A percentile compares a stretch with the other conserved stretches of the same genome.
Conservation (phyloP, 257 asterid species). For the Scutellaria baicalensis region DNA sequence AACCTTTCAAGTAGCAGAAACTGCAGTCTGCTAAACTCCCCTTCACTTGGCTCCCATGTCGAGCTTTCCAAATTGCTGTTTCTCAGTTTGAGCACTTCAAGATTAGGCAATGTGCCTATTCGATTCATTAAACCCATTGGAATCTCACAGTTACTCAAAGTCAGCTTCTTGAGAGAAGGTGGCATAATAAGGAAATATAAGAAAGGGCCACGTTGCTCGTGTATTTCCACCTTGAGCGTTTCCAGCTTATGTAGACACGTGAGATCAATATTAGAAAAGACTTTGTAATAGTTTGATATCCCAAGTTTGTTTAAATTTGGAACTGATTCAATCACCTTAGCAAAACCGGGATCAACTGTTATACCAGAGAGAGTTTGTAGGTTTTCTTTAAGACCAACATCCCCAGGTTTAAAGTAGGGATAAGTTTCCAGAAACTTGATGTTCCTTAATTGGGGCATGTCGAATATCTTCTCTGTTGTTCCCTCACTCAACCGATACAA, state of each 20-base stretch:
- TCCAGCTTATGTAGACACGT: neutral
- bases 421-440: neutral
- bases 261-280: neutral
- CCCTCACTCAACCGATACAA: too few species aligned
- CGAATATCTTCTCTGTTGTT: neutral
- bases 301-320: constrained; percentile 8
- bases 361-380: neutral
- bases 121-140: neutral
- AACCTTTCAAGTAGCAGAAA: neutral
- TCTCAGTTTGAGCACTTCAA: constrained; percentile 10
- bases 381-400: neutral
- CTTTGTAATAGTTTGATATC: neutral
- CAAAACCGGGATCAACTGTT: neutral
- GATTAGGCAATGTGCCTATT: neutral
- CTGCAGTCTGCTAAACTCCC: neutral
- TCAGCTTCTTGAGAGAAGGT: constrained; percentile 3
- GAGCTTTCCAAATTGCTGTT: neutral
- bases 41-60: neutral
- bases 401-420: neutral
- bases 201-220: neutral
- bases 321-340: neutral
- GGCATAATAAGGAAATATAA: neutral
- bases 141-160: neutral
- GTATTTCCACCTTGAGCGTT: neutral
- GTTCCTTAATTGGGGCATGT: constrained; percentile 3